A percentile compares a stretch with the other conserved stretches of the same genome.
Conservation (phyloP, 208 protist species). For the Trypanosoma theileri region DNA sequence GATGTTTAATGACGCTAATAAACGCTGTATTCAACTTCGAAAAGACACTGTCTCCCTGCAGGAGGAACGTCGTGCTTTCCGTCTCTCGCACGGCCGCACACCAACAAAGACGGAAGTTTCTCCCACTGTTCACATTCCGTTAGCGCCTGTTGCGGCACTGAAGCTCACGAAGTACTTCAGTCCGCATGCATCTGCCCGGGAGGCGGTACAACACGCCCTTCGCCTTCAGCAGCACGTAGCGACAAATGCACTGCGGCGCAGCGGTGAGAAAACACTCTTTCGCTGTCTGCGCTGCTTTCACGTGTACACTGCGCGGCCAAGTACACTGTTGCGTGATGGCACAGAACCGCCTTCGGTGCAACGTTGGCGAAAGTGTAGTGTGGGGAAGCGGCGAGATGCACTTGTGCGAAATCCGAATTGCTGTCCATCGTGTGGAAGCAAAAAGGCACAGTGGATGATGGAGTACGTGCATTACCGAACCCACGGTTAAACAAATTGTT, state of each 20-base stretch:
- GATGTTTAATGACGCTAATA: slow-evolving; percentile 37
- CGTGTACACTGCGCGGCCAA: slow-evolving; percentile 69
- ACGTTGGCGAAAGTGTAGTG: slow-evolving; percentile 49
- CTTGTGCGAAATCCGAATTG: slow-evolving; percentile 34
- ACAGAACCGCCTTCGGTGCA: slow-evolving; percentile 16
- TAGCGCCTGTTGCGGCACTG: slow-evolving; percentile 65
- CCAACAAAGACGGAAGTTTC: slow-evolving; percentile 48
- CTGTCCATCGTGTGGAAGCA: slow-evolving; percentile 66
- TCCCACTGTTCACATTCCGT: slow-evolving; percentile 49
- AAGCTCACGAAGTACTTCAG: slow-evolving; percentile 46
- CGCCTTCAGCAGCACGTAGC: slow-evolving; percentile 60
- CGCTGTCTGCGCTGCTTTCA: slow-evolving; percentile 82
- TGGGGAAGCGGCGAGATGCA: slow-evolving; percentile 37
- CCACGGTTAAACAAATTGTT: slow-evolving; percentile 34
- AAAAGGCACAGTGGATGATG: slow-evolving; percentile 78
- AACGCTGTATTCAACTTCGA: slow-evolving; percentile 40
- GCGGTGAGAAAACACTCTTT: slow-evolving; percentile 53
- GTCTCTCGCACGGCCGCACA: slow-evolving; percentile 41
- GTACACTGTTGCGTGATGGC: slow-evolving; percentile 54
- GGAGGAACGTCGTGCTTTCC: slow-evolving; percentile 55
- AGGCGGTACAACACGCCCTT: slow-evolving; percentile 41
- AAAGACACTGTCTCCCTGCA: slow-evolving; percentile 56
- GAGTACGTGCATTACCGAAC: slow-evolving; percentile 84
- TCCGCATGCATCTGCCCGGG: slow-evolving; percentile 32
- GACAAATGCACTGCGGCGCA: slow-evolving; percentile 66